Conservation (phyloP, 2,329 filamentous ascomycete species). For the Xylaria sp. region DNA sequence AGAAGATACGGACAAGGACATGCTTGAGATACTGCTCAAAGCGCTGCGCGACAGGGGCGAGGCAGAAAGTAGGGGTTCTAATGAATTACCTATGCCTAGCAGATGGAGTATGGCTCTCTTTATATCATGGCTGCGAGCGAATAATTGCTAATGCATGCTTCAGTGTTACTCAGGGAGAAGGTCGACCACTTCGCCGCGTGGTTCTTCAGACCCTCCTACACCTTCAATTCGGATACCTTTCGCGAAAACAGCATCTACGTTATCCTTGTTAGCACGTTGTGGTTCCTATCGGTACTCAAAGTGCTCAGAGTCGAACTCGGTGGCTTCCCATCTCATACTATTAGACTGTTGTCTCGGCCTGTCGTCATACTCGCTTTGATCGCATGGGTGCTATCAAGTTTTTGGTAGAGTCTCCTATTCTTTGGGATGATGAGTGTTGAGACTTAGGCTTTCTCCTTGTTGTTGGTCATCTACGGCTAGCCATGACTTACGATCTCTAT, state of each 20-base stretch:
- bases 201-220: slow-evolving; percentile 14
- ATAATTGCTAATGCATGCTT: background rate
- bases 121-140: background rate
- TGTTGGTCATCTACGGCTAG: background rate
- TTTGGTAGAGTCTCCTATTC: background rate
- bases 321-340: background rate
- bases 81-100: background rate
- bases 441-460: no score
- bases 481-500: background rate
- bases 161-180: background rate
- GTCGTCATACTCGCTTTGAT: slow-evolving; percentile 2
- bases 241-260: slow-evolving; percentile 16
- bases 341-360: slow-evolving; percentile 14
- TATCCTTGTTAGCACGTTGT: slow-evolving; percentile 6
- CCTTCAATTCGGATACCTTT: slow-evolving; percentile 4
- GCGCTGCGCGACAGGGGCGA: slow-evolving; percentile 19
- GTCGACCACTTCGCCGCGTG: background rate
- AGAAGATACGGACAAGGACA: slow-evolving; percentile 17
- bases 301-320: slow-evolving; percentile 13
- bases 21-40: slow-evolving; percentile 21
- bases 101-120: slow-evolving; percentile 2
- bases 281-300: slow-evolving; percentile 11
- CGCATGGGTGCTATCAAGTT: slow-evolving; percentile 4
- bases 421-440: background rate
- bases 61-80: background rate